These are phyloP conservation scores for Panaeolus cyanescens DNA, from an alignment of 768 basidiomycete genomes.

Conservation along the genomic window DNA sequence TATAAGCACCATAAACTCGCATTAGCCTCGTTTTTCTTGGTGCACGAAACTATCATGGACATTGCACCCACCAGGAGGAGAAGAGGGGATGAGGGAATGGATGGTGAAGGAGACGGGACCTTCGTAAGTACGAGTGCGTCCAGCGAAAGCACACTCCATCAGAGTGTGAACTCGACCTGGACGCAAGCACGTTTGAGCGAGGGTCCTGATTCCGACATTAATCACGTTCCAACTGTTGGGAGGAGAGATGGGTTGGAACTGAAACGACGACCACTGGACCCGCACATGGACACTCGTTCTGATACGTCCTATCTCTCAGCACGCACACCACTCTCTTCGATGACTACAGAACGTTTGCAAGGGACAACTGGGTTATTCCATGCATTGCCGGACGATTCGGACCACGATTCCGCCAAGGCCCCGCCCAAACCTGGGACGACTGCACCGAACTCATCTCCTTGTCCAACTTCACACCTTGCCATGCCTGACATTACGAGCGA, in stretches of 20 bases:
- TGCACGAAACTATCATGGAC: background rate
- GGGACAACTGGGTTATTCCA: background rate
- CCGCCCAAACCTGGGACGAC: background rate
- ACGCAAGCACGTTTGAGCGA: background rate
- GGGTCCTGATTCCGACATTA: background rate
- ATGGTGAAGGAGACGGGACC: background rate
- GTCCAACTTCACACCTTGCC: background rate
- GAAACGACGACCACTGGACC: background rate
- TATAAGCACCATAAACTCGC: background rate
- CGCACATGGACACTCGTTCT: background rate
- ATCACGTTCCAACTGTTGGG: background rate
- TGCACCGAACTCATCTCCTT: background rate
- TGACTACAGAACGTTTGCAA: background rate
- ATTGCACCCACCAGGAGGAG: background rate
- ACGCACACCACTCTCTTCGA: background rate
- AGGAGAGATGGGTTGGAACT: background rate
- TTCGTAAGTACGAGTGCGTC: background rate
- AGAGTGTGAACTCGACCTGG: background rate
- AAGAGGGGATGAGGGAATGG: background rate
- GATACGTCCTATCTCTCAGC: background rate
- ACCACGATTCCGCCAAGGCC: background rate
- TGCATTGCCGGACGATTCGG: background rate
- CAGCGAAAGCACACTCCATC: background rate
- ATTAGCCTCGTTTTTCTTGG: background rate
- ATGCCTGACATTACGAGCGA: background rate